Evolutionary conservation across 2,329 filamentous ascomycete species (phyloP).

Genomic region (Purpureocillium lavendulum): DNA sequence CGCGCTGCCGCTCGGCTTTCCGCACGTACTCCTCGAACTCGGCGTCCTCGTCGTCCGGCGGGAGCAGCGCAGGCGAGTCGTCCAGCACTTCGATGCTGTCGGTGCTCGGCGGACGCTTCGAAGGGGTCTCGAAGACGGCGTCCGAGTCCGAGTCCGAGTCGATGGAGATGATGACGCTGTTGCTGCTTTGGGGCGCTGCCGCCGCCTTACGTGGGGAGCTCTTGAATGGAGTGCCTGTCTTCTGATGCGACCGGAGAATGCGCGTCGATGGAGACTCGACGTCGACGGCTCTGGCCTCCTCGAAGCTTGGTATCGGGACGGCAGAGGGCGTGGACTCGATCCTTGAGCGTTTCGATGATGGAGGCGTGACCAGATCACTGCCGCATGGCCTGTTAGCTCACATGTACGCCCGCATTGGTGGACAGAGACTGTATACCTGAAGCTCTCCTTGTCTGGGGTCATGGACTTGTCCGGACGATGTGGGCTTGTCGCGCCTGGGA

Average conservation of each 20-base stretch:
- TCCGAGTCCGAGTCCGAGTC: slow-evolving; percentile 22
- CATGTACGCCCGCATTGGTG: background rate
- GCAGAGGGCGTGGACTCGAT: slow-evolving; percentile 12
- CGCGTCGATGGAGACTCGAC: slow-evolving; percentile 15
- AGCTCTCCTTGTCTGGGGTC: slow-evolving; percentile 6
- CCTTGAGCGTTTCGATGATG: slow-evolving; percentile 29
- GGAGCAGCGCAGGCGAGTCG: slow-evolving; percentile 6
- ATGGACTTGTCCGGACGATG: slow-evolving; percentile 6
- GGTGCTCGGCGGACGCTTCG: slow-evolving; percentile 6
- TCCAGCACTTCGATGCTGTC: slow-evolving; percentile 17
- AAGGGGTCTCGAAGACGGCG: slow-evolving; percentile 4
- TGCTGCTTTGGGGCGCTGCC: background rate
- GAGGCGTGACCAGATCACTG: slow-evolving; percentile 24
- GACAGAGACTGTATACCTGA: slow-evolving; percentile 12
- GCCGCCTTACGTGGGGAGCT: slow-evolving; percentile 1
- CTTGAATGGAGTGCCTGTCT: slow-evolving; percentile 4
- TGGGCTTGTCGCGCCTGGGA: background rate
- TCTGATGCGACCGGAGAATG: slow-evolving; percentile 6
- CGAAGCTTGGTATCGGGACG: slow-evolving; percentile 7
- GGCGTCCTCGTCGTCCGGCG: slow-evolving; percentile 26
- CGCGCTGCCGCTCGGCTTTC: slow-evolving; percentile 27
- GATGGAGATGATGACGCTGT: slow-evolving; percentile 19
- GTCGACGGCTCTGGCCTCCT: slow-evolving; percentile 7
- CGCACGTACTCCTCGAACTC: slow-evolving; percentile 37
- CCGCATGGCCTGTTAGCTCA: background rate